phyloP scores from a whole-genome alignment of 495 filamentous ascomycete genomes.

The Letharia lupina region DNA sequence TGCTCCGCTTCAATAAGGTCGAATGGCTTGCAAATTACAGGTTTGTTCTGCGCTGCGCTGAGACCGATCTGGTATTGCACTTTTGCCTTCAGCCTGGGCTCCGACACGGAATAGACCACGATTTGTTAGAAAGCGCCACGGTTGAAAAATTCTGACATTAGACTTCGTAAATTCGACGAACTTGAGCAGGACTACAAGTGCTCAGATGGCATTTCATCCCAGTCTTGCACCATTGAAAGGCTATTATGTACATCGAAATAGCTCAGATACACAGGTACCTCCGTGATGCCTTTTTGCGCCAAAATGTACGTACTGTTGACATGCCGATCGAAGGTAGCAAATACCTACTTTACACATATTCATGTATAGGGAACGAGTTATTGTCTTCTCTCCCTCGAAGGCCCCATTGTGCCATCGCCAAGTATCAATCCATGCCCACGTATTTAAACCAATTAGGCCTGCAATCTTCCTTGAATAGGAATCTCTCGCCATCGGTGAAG shows the following conservation, averaged over 20 bases:
- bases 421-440: constrained; percentile 61
- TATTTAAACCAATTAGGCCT: constrained; percentile 95
- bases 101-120: neutral
- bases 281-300: neutral
- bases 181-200: neutral
- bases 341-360: neutral
- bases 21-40: neutral
- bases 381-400: neutral
- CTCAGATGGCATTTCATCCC: neutral
- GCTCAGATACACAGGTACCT: neutral
- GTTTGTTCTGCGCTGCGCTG: neutral
- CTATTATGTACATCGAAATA: neutral
- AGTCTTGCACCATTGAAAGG: neutral
- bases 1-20: neutral
- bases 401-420: neutral
- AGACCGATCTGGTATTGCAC: neutral
- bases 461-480: constrained; percentile 85
- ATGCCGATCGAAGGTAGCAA: neutral
- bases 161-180: neutral
- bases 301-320: neutral
- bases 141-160: neutral
- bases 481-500: constrained; percentile 80
- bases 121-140: too few relatives aligned
- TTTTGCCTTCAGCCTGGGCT: neutral
- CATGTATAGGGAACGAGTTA: neutral